Evolutionary conservation across 805 yeast genomes (phyloP), one percentile per base, ranked within the genome.

Genomic region (Suhomyces xylopsoci): DNA sequence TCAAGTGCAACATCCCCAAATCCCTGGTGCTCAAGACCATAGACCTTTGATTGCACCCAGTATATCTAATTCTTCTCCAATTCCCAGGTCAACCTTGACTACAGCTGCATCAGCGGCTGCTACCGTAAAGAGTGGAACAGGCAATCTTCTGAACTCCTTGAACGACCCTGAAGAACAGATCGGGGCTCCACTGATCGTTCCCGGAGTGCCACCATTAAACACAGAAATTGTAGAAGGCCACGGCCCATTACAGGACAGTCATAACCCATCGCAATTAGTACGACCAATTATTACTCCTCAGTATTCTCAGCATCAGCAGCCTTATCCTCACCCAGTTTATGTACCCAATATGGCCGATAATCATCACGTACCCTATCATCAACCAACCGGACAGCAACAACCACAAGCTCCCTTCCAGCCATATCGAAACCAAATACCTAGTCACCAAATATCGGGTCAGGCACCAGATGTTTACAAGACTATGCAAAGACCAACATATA

Each of bases 51-150:
- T 41, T 36, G 20, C 40, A 51, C 24, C 51, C 40, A 26, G 20
- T 17, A 24, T 48, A 43, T 22, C 58, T 48, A 32, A 45, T 25
- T 15, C 57, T 22, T 40, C 47, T 25, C 26, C 50, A 34, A 19
- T 38, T 9, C 30, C 51, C 14, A 19, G 56, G 20, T 10, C 54
- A 41, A 41, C 52, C 34, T 3, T 44, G 40, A 15, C 52, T 25
- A 41, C 49, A 43, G 19, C 47, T 32, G 15, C 52, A 47, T 12
- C 56, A 36, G 24, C 49, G 28, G 22, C 54, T 38, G 22, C 42
- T 19, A 8, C 20, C 17, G 17, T 38, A n/a, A 38, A 38, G 42
- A 19, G 22, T 19, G 42, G 17, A 3, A 7, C 42, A 2, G 42
- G 24, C 14, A 17, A 17, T 38, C 22, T 17, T 38, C 14, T 19